Conservation (phyloP, 805 yeast genomes). For the Candida berthetii region DNA sequence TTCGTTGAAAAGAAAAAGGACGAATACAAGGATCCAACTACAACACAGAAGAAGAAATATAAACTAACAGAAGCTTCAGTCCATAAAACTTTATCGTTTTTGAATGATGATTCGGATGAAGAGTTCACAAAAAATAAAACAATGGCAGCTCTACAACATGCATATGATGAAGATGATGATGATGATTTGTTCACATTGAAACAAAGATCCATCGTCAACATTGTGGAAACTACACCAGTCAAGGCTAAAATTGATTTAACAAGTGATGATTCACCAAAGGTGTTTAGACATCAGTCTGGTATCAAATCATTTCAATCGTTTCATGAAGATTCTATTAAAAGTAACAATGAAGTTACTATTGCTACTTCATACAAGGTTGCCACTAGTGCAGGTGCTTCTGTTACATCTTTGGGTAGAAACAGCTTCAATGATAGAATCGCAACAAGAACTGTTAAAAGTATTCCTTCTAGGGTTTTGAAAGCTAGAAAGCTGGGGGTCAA, state of each 20-base stretch:
- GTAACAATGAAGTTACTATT: conserved; percentile 42
- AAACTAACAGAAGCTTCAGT: conserved; percentile 50
- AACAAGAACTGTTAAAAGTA: not conserved
- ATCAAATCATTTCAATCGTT: conserved; percentile 38
- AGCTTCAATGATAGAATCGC: conserved; percentile 12
- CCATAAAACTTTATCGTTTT: conserved; percentile 48
- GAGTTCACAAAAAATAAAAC: not conserved
- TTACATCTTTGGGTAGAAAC: conserved; percentile 43
- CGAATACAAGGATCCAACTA: conserved; percentile 14
- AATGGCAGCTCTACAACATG: conserved; percentile 24
- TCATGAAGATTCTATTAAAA: conserved; percentile 32
- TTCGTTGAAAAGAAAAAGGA: conserved; percentile 22
- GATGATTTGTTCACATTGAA: conserved; percentile 44
- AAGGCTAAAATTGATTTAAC: conserved; percentile 14
- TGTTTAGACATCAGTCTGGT: conserved; percentile 32
- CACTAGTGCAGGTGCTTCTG: conserved; percentile 49
- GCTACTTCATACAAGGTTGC: conserved; percentile 49
- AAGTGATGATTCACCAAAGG: conserved; percentile 13
- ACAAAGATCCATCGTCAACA: conserved; percentile 28
- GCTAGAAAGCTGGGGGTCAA: not conserved
- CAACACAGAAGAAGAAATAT: conserved; percentile 22
- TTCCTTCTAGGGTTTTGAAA: not conserved
- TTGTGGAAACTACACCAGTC: conserved; percentile 22
- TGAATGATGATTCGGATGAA: conserved; percentile 25
- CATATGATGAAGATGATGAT: conserved; percentile 29